Evolutionary conservation across 2,329 filamentous ascomycete species (phyloP).

Genomic region (Epicoccum nigrum): DNA sequence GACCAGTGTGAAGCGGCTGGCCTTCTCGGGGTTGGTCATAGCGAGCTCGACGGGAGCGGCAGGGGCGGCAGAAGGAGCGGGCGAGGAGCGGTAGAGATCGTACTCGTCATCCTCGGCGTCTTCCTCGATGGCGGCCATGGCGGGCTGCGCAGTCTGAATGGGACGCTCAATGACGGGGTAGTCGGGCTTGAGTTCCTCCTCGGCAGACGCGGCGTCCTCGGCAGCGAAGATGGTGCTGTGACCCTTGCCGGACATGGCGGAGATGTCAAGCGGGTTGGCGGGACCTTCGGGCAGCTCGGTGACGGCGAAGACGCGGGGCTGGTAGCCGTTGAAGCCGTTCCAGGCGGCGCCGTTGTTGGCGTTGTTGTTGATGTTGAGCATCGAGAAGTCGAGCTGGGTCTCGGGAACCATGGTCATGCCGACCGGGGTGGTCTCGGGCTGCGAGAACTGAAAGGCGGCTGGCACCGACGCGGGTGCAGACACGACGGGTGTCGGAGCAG

Average conservation of each 20-base stretch:
- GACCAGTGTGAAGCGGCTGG: slow-evolving; percentile 68
- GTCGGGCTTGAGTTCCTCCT: slow-evolving; percentile 58
- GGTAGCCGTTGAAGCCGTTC: slow-evolving; percentile 54
- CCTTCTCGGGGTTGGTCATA: slow-evolving; percentile 67
- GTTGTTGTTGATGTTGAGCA: slow-evolving; percentile 64
- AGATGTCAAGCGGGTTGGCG: slow-evolving; percentile 62
- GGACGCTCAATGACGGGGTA: slow-evolving; percentile 56
- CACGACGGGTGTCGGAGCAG: slow-evolving; percentile 37
- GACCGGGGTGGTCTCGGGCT: slow-evolving; percentile 65
- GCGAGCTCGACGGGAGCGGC: slow-evolving; percentile 39
- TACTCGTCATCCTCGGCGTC: slow-evolving; percentile 66
- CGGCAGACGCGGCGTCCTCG: slow-evolving; percentile 50
- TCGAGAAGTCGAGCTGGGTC: slow-evolving; percentile 74
- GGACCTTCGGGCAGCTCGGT: slow-evolving; percentile 72
- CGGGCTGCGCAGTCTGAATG: slow-evolving; percentile 29
- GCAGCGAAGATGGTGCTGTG: slow-evolving; percentile 41
- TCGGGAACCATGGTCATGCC: slow-evolving; percentile 86
- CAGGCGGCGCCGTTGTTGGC: slow-evolving; percentile 53
- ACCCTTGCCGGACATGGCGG: slow-evolving; percentile 73
- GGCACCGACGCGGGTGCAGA: slow-evolving; percentile 55
- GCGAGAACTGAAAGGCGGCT: slow-evolving; percentile 56
- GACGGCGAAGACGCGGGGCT: slow-evolving; percentile 76
- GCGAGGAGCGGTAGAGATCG: slow-evolving; percentile 62
- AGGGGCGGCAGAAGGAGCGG: slow-evolving; percentile 34
- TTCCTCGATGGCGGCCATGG: slow-evolving; percentile 23